These are phyloP conservation scores for Gillenia trifoliata DNA, from an alignment of 306 rosid species.

Conservation along the genomic window DNA sequence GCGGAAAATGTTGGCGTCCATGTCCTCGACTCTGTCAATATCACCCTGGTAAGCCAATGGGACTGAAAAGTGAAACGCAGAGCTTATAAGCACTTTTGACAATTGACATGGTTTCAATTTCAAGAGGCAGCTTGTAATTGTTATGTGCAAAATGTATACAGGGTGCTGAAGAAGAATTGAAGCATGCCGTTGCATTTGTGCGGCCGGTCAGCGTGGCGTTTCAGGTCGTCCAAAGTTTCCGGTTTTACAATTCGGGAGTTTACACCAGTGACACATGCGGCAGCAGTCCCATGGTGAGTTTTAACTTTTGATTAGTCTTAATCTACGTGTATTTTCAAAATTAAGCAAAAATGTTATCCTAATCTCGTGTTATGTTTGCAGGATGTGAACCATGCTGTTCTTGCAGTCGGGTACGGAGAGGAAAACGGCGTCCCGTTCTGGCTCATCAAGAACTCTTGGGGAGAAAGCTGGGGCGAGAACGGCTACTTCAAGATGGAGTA, in stretches of 20 bases:
- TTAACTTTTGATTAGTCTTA: constrained; percentile 14
- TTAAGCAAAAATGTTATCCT: neutral
- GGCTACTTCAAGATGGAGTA: constrained; percentile 96
- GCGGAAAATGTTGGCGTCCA: constrained; percentile 58
- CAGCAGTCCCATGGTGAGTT: constrained; percentile 58
- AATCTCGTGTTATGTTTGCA: constrained; percentile 29
- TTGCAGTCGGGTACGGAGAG: constrained; percentile 91
- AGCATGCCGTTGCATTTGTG: constrained; percentile 80
- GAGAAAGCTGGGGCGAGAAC: constrained; percentile 68
- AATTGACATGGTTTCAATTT: neutral
- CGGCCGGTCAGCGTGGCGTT: constrained; percentile 96
- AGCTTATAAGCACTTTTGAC: neutral
- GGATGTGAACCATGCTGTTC: constrained; percentile 99
- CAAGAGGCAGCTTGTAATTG: neutral
- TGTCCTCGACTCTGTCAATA: constrained; percentile 67
- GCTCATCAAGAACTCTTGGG: constrained; percentile 95
- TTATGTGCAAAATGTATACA: constrained; percentile 19
- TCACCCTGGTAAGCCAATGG: constrained; percentile 55
- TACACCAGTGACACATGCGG: constrained; percentile 74
- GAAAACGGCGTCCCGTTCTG: constrained; percentile 74
- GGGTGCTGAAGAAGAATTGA: constrained; percentile 91
- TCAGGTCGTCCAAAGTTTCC: constrained; percentile 52
- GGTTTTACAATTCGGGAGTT: constrained; percentile 66
- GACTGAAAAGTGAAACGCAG: neutral
- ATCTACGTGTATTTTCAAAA: neutral